Evolutionary conservation across 148 eudicot species (phyloP), one percentile per base, ranked within the genome.

Genomic region (Heliamphora exappendiculata): DNA sequence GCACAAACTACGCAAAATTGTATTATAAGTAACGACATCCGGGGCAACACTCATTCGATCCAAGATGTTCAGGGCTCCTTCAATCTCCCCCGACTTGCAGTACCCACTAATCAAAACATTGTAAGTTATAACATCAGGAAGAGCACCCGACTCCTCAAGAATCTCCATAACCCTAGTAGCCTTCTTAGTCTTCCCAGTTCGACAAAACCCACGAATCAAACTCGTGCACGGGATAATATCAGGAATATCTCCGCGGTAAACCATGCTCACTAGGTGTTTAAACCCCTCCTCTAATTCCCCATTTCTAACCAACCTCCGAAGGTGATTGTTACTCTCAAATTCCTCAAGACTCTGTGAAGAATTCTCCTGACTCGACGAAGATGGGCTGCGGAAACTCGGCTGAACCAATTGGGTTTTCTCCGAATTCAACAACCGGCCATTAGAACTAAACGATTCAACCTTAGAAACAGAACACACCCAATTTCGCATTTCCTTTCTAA

Each of bases 121-220:
- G 39, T 91, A 91, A 13, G 89, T 86, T 29, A 87, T 86, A 44
- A 91, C 90, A 87, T 91, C 91, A 13, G 90, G 92, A 22, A 90
- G 88, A 76, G 92, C 91, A 16, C 95, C 95, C 1, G 92, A 88
- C n/a, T 86, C 92, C 75, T 88, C 92, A 19, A 91, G 83, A 78
- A 87, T 87, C 34, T 87, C 84, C 81, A 91, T 64, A 54, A 88
- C 88, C 81, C 89, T 83, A 69, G 89, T 83, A n/a, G 95, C 95
- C 67, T 83, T 89, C 78, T 80, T 81, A 76, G 92, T 89, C 44
- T 84, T 83, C 72, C 92, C 86, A 19, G 72, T 14, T 28, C 83
- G 78, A 81, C 92, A 91, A 81, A 89, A 84, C 79, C 89, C 91
- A 24, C 86, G 86, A 81, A 91, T 88, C 84, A 91, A 84, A 77